phyloP scores from a whole-genome alignment of 2,329 filamentous ascomycete genomes.

The Alternaria burnsii region DNA sequence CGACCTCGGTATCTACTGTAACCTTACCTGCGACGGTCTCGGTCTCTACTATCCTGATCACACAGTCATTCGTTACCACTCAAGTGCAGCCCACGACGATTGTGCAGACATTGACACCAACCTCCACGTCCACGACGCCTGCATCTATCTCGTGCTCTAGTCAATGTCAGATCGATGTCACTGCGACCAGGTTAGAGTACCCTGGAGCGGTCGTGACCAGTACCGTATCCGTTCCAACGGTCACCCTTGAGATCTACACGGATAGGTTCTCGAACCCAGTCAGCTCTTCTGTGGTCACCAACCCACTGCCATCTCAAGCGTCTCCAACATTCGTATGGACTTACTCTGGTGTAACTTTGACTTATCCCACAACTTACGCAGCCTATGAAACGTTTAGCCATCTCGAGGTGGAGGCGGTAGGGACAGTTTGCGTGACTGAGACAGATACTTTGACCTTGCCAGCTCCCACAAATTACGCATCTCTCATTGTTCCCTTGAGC shows the following conservation, averaged over 20 bases:
- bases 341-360: slow-evolving; percentile 34
- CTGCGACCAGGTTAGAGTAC: slow-evolving; percentile 39
- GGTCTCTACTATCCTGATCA: slow-evolving; percentile 26
- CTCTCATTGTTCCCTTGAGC: slow-evolving; percentile 32
- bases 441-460: slow-evolving; percentile 32
- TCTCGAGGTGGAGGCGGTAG: slow-evolving; percentile 32
- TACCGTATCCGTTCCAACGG: slow-evolving; percentile 25
- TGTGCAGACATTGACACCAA: slow-evolving; percentile 31
- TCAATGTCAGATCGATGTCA: slow-evolving; percentile 45
- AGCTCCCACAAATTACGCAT: slow-evolving; percentile 35
- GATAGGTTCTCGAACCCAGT: too few species aligned
- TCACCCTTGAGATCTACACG: slow-evolving; percentile 38
- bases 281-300: slow-evolving; percentile 25
- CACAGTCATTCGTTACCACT: slow-evolving; percentile 27
- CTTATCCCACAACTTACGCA: slow-evolving; percentile 44
- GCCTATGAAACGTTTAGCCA: slow-evolving; percentile 44
- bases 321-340: too few species aligned
- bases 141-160: slow-evolving; percentile 35
- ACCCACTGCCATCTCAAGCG: too few species aligned
- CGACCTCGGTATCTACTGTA: slow-evolving; percentile 30
- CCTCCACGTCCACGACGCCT: slow-evolving; percentile 19
- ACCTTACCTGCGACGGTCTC: slow-evolving; percentile 37
- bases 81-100: slow-evolving; percentile 34
- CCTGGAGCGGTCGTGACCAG: slow-evolving; percentile 35
- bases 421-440: slow-evolving; percentile 29